Percentiles rank a stretch among this genome's conserved stretches.
phyloP scores from a whole-genome alignment of 352 stramenopile species.

The Aphanomyces stellatus region DNA sequence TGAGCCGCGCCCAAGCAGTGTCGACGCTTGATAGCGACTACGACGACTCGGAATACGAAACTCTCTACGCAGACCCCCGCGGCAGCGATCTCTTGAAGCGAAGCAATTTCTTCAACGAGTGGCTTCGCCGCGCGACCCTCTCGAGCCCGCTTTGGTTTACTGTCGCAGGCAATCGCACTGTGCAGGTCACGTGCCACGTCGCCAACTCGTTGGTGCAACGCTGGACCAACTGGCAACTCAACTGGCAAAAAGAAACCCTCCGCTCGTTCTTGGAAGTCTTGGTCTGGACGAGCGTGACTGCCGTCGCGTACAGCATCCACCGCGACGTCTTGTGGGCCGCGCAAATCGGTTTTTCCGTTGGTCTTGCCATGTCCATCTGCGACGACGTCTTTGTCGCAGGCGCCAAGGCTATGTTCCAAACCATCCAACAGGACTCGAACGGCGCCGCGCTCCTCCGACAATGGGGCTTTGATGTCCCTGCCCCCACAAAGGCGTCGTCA shows the following conservation, averaged over 20 bases:
- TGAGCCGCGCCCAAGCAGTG: not conserved
- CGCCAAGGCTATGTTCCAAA: slow-evolving; percentile 42
- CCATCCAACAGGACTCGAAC: slow-evolving; percentile 63
- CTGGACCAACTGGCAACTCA: slow-evolving; percentile 66
- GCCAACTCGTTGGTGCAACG: slow-evolving; percentile 40
- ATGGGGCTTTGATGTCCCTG: slow-evolving; percentile 63
- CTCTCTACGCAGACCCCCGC: slow-evolving; percentile 37
- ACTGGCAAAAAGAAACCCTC: slow-evolving; percentile 75
- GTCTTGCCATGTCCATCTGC: slow-evolving; percentile 70
- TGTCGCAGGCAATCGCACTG: slow-evolving; percentile 52
- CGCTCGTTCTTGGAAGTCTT: slow-evolving; percentile 74
- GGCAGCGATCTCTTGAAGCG: slow-evolving; percentile 37
- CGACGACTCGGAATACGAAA: slow-evolving; percentile 40
- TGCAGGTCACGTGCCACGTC: slow-evolving; percentile 44
- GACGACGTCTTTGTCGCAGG: slow-evolving; percentile 69
- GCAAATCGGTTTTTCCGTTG: slow-evolving; percentile 63
- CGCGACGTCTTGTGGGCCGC: slow-evolving; percentile 48
- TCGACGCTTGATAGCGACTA: slow-evolving; percentile 1
- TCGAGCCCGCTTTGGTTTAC: slow-evolving; percentile 44
- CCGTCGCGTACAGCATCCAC: slow-evolving; percentile 49
- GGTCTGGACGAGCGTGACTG: slow-evolving; percentile 63
- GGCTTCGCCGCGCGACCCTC: slow-evolving; percentile 39
- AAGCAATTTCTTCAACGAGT: slow-evolving; percentile 46
- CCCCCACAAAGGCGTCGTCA: slow-evolving; percentile 55
- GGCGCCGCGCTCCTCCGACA: slow-evolving; percentile 44